Base-by-base conservation (phyloP, 352 stramenopile species). In the Phytophthora quininea region DNA sequence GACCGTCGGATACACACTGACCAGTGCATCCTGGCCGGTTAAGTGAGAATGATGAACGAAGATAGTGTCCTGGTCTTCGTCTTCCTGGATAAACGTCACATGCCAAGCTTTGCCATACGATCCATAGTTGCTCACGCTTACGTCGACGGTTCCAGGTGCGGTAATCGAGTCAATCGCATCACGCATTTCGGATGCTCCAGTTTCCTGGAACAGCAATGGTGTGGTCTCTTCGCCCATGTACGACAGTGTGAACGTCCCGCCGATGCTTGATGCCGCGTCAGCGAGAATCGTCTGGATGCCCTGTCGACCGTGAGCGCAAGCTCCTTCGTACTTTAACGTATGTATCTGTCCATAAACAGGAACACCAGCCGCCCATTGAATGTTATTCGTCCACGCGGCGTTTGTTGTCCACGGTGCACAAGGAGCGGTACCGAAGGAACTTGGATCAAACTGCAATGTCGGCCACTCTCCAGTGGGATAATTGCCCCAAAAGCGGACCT, bases 91-190 rank as follows among this genome's bases (percentile, higher is more conserved):
- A 64, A 99, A 99, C 7, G 96, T 99, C 32, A 99, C 79, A 14
- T 91, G 71, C 95, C 96, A 99, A 3, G 84, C 76, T 51, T 86
- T 86, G 5, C 92, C 95, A 7, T 90, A 79, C 6, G 76, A 60
- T 1, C 86, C 82, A 29, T 90, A 90, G 40, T 80, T 71, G 30
- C 72, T 87, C 27, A 88, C 52, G 42, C 71, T 91, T 0, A 99
- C 92, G 38, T 96, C 88, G 11, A 98, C 94, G 7, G 76, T 82
- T n/a, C 88, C 86, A 15, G 62, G 45, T 14, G 53, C 52, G 12
- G 80, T 98, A 59, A 99, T 89, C 0, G 79, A 83, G 54, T 98
- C 83, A 24, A 99, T 86, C 2, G 90, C 92, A 14, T 81, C 83
- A 6, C 91, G 89, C 71, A 99, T 85, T 31, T 87, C 82, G 2